Evolutionary conservation across 768 basidiomycete species (phyloP).

Genomic region (Tephrocybe rancida): DNA sequence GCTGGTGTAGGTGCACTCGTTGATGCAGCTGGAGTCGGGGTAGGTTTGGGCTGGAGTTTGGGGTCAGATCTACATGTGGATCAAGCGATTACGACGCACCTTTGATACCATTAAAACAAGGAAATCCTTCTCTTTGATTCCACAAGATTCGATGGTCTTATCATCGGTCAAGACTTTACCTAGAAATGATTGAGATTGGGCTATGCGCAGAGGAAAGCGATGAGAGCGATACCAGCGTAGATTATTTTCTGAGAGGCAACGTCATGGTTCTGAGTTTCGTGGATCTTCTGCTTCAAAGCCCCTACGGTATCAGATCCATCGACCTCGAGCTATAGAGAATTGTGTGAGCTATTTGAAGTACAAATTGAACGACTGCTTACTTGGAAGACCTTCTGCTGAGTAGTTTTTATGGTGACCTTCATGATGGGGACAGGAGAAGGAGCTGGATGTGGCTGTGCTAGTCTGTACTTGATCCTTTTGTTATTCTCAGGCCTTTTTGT

Average conservation of each 20-base stretch:
- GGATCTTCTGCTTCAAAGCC: constrained; percentile 83
- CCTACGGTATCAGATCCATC: constrained; percentile 76
- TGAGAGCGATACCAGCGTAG: constrained; percentile 70
- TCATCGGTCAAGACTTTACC: constrained; percentile 91
- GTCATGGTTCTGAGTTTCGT: constrained; percentile 71
- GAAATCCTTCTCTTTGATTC: constrained; percentile 99
- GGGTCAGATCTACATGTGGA: constrained; percentile 24
- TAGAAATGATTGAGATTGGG: constrained; percentile 28
- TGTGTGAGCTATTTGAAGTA: background rate
- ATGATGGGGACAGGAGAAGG: constrained; percentile 42
- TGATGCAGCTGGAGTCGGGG: constrained; percentile 31
- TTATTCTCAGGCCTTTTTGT: background rate
- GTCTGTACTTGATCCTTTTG: constrained; percentile 1
- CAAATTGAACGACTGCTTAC: constrained; percentile 36
- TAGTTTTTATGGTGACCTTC: constrained; percentile 95
- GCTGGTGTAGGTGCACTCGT: constrained; percentile 31
- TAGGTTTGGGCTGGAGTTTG: constrained; percentile 22
- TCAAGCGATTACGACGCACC: constrained; percentile 44
- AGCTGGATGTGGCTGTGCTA: constrained; percentile 9
- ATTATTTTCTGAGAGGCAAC: constrained; percentile 88
- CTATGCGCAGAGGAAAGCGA: background rate
- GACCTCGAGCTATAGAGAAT: constrained; percentile 64
- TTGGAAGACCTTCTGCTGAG: constrained; percentile 90
- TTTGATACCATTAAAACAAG: constrained; percentile 99
- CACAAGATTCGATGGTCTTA: constrained; percentile 84